Percentiles rank a stretch among this genome's conserved stretches.
Evolutionary conservation across 352 stramenopile genomes (phyloP).

Genomic region (Pelagophyceae sp.): DNA sequence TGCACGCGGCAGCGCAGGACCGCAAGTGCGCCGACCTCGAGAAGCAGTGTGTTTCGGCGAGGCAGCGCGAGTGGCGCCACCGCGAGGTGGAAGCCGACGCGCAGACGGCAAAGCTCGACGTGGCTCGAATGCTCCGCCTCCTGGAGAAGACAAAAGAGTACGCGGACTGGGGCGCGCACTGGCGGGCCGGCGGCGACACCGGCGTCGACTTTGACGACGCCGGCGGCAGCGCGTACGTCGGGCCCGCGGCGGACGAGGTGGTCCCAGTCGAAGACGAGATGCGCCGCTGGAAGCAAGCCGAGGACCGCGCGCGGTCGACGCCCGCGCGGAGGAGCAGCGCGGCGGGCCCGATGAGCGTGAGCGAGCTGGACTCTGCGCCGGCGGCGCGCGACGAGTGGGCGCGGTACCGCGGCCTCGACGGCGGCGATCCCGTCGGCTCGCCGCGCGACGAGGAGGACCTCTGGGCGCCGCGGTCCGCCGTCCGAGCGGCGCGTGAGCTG

Average conservation of each 20-base stretch:
- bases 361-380: not conserved
- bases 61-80: not conserved
- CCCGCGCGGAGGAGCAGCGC: not conserved
- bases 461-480: not conserved
- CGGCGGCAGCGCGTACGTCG: not conserved
- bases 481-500: not conserved
- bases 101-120: not conserved
- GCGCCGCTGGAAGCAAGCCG: not conserved
- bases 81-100: not conserved
- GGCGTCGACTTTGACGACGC: not conserved
- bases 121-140: not conserved
- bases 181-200: not conserved
- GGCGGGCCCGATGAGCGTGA: not conserved
- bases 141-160: conserved; percentile 5
- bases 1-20: not conserved
- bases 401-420: not conserved
- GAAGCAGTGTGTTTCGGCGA: not conserved
- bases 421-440: not conserved
- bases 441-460: not conserved
- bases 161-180: not conserved
- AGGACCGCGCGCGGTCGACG: not conserved
- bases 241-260: not conserved
- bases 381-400: not conserved
- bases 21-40: not conserved
- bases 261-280: not conserved